Evolutionary conservation across 1,284 basidiomycete species (phyloP), one percentile per base, ranked within the genome.

Genomic region (Cutaneotrichosporon sp.): DNA sequence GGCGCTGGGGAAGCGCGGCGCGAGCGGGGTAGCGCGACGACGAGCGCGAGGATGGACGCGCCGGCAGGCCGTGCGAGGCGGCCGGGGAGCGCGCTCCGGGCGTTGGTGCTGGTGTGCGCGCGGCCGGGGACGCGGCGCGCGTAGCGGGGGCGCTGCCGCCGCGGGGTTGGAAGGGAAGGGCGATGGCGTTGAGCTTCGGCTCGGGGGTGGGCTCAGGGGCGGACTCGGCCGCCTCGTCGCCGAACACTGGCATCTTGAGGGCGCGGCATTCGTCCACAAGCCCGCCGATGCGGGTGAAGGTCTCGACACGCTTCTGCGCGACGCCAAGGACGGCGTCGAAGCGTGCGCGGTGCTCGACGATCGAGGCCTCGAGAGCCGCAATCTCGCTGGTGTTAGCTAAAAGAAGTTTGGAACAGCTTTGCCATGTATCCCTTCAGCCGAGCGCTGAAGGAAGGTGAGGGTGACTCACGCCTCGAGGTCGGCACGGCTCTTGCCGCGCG

Each of bases 381-480:
- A 78, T 76, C 62, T 75, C 69, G 22, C 76, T 78, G 54, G 0
- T 1, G 59, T 59, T 16, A 59, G 52, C 42, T 31, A n/a, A n/a
- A n/a, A n/a, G n/a, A n/a, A n/a, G n/a, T n/a, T n/a, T n/a, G n/a
- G n/a, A n/a, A n/a, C n/a, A n/a, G n/a, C n/a, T n/a, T n/a, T n/a
- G n/a, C n/a, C n/a, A n/a, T n/a, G 29, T 9, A 29, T 29, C 1
- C 13, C 1, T 16, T 14, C 16, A 33, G 25, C 16, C 6, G 16
- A n/a, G 27, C 31, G 4, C 18, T 7, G 10, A n/a, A 25, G 22
- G 45, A 27, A 51, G 33, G 46, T 14, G 22, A 25, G 8, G 16
- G 13, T 49, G 9, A 72, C 75, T 67, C 59, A 78, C 76, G 71
- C 75, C 18, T 75, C 71, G 3, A 78, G 69, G 59, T 77, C 72